phyloP scores from a whole-genome alignment of 352 stramenopile species.

The Blastocystis sp. region DNA sequence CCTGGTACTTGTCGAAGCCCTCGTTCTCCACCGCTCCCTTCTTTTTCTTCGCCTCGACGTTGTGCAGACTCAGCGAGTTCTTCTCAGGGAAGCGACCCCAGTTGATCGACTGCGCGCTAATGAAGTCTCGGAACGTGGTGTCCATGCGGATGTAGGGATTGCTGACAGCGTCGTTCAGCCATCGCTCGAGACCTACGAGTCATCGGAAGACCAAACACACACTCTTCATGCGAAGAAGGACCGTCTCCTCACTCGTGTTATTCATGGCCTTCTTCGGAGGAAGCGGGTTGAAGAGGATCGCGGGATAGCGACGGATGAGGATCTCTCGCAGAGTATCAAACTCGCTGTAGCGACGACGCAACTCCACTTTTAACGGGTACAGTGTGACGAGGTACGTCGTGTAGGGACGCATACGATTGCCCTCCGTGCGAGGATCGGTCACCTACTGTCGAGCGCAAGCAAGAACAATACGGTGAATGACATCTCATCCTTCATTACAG shows the following conservation, averaged over 20 bases:
- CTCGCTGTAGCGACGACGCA: conserved; percentile 57
- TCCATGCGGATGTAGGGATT: conserved; percentile 61
- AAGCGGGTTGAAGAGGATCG: conserved; percentile 40
- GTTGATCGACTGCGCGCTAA: conserved; percentile 30
- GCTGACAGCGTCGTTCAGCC: conserved; percentile 37
- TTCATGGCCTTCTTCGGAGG: conserved; percentile 59
- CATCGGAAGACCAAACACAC: background rate
- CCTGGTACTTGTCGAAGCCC: conserved; percentile 47
- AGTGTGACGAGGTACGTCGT: conserved; percentile 57
- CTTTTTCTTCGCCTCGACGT: conserved; percentile 22
- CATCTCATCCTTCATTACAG: conserved; percentile 55
- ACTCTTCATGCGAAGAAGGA: conserved; percentile 42
- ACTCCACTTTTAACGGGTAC: conserved; percentile 32
- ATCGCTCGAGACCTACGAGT: conserved; percentile 1
- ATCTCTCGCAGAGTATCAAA: conserved; percentile 51
- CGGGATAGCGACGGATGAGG: conserved; percentile 31
- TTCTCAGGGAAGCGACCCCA: conserved; percentile 8
- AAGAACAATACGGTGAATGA: background rate
- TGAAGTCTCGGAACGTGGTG: conserved; percentile 49
- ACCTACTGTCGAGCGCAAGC: background rate
- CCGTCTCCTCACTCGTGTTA: conserved; percentile 44
- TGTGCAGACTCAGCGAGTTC: conserved; percentile 47
- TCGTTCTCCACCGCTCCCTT: conserved; percentile 52
- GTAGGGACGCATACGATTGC: conserved; percentile 54
- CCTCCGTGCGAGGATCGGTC: conserved; percentile 32